Percentiles rank a stretch among this genome's conserved stretches.
These are phyloP conservation scores for Termitomyces sp. DNA, from an alignment of 768 basidiomycete genomes.

Conservation along the genomic window DNA sequence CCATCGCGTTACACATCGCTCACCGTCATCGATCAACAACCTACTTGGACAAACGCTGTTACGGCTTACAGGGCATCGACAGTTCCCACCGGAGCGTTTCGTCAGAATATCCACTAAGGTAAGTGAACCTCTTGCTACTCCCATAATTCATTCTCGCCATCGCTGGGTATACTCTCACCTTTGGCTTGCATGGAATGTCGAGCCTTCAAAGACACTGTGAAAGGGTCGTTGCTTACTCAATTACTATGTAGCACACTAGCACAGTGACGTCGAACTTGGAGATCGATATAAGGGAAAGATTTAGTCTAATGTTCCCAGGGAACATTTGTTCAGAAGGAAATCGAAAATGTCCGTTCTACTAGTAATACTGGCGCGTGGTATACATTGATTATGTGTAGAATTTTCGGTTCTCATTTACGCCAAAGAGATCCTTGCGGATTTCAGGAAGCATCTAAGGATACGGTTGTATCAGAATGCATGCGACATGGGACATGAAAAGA, in stretches of 20 bases:
- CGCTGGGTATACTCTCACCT: background rate
- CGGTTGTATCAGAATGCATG: background rate
- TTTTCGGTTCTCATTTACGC: slow-evolving; percentile 87
- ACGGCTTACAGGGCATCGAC: background rate
- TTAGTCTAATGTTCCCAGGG: background rate
- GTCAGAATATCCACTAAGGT: background rate
- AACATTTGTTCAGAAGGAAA: background rate
- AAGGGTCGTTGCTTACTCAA: background rate
- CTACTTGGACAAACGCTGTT: background rate
- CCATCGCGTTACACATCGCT: background rate
- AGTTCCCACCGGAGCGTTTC: background rate
- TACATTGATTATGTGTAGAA: slow-evolving; percentile 66
- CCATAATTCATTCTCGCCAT: background rate
- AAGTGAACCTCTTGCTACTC: background rate
- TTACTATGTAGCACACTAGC: too few species aligned
- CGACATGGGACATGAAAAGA: background rate
- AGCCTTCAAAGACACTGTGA: background rate
- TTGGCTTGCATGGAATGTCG: background rate
- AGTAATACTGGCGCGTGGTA: slow-evolving; percentile 7
- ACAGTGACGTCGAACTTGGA: background rate
- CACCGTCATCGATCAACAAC: background rate
- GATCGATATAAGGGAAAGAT: background rate
- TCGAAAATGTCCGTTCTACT: slow-evolving; percentile 10
- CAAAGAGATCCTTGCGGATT: slow-evolving; percentile 87
- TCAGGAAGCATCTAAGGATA: slow-evolving; percentile 86